Percentiles rank a stretch among this genome's conserved stretches.
These are phyloP conservation scores for Sclerotinia sclerotiorum DNA, from an alignment of 2,329 filamentous ascomycete genomes.

Conservation along the genomic window DNA sequence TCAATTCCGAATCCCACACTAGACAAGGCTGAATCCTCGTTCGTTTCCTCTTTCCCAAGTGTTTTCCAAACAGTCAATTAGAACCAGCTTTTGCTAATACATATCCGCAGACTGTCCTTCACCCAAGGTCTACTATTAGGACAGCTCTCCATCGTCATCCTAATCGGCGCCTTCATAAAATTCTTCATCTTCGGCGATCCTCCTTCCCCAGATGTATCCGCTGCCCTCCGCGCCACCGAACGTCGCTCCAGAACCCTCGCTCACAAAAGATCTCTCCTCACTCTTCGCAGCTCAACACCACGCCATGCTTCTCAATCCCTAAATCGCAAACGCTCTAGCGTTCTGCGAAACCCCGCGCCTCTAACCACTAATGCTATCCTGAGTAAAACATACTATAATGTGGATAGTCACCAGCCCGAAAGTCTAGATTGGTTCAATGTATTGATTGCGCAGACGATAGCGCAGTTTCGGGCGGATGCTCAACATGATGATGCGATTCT, in stretches of 20 bases:
- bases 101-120: conserved; percentile 70
- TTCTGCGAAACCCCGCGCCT: conserved; percentile 69
- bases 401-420: conserved; percentile 92
- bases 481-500: conserved; percentile 90
- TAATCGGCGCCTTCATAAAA: conserved; percentile 95
- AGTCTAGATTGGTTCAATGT: conserved; percentile 99
- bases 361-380: conserved; percentile 93
- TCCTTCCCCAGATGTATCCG: conserved; percentile 77
- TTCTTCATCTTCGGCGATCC: conserved; percentile 99
- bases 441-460: conserved; percentile 91
- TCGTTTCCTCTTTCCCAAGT: conserved; percentile 32
- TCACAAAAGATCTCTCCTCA: conserved; percentile 72
- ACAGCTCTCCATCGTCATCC: conserved; percentile 85
- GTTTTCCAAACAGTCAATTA: conserved; percentile 15
- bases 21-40: conserved; percentile 45
- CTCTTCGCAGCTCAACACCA: conserved; percentile 49
- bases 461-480: conserved; percentile 89
- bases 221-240: conserved; percentile 71
- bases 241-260: conserved; percentile 71
- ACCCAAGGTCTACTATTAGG: conserved; percentile 91
- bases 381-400: conserved; percentile 96
- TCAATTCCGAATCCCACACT: conserved; percentile 18
- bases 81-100: conserved; percentile 2
- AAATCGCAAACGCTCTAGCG: conserved; percentile 67
- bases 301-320: conserved; percentile 45